Conservation (phyloP, 176 grass and related monocot genomes). For the Oryza meridionalis region DNA sequence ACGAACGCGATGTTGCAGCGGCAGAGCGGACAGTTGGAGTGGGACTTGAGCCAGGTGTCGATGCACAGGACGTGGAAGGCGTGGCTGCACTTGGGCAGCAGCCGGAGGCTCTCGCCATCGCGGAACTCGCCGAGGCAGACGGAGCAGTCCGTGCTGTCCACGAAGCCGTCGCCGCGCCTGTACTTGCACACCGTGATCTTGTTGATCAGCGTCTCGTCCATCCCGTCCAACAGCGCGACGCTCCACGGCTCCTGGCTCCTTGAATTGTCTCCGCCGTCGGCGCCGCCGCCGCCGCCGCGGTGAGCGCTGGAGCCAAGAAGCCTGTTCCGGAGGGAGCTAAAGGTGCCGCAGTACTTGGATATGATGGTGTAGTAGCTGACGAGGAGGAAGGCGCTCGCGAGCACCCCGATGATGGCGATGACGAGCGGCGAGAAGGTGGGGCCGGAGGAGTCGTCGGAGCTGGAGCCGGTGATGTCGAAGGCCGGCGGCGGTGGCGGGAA, state of each 20-base stretch:
- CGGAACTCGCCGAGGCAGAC: conserved; percentile 95
- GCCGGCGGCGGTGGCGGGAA: conserved; percentile 84
- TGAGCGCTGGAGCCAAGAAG: background rate
- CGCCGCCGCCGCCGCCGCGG: background rate
- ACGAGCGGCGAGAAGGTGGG: conserved; percentile 85
- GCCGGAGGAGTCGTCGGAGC: conserved; percentile 56
- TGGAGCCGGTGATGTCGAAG: conserved; percentile 53
- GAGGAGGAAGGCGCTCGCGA: conserved; percentile 85
- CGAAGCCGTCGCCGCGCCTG: conserved; percentile 60
- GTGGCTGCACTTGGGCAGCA: conserved; percentile 91
- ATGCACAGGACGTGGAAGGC: conserved; percentile 97
- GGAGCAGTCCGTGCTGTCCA: conserved; percentile 72
- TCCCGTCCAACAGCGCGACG: conserved; percentile 51
- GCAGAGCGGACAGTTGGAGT: conserved; percentile 91
- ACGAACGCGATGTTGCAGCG: conserved; percentile 68
- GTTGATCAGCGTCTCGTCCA: conserved; percentile 76
- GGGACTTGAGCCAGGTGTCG: conserved; percentile 92
- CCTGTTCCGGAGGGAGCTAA: conserved; percentile 53
- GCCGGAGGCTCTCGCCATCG: conserved; percentile 78
- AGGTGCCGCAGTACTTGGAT: conserved; percentile 83
- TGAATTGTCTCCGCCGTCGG: conserved; percentile 17
- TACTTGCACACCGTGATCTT: conserved; percentile 88
- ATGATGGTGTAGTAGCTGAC: conserved; percentile 93
- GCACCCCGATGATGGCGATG: conserved; percentile 96
- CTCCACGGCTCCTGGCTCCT: conserved; percentile 48